These are phyloP conservation scores for Trametes cinnabarina DNA, from an alignment of 768 basidiomycete genomes.

Conservation along the genomic window DNA sequence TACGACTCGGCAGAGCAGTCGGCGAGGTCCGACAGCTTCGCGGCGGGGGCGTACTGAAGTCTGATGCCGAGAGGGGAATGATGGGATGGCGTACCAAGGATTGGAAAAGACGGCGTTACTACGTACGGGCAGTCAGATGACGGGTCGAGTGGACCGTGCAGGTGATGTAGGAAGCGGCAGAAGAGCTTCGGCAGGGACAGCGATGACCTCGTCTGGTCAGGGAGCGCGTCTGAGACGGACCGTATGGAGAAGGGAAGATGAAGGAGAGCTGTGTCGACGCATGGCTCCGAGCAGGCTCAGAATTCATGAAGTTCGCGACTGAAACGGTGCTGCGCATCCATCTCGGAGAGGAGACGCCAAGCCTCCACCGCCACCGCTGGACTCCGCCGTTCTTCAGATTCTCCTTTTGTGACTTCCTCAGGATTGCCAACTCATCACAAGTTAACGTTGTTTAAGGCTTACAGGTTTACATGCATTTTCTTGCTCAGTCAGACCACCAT, in stretches of 20 bases:
- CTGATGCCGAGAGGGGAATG: constrained; percentile 4
- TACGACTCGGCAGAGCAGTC: not conserved
- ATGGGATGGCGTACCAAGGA: constrained; percentile 1
- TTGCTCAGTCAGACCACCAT: no score
- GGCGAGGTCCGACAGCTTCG: constrained; percentile 7
- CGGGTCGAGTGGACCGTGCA: not conserved
- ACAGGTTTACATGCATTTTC: no score
- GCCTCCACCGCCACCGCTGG: not conserved
- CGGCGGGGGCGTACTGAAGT: not conserved
- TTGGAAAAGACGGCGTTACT: not conserved
- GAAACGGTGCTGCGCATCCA: no score
- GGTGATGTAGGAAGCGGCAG: not conserved
- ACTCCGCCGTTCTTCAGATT: no score
- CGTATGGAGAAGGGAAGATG: not conserved
- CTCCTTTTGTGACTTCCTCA: no score
- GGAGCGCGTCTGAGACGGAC: constrained; percentile 3
- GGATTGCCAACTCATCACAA: no score
- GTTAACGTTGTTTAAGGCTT: no score
- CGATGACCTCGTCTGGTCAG: not conserved
- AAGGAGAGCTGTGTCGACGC: not conserved
- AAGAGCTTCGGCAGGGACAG: not conserved
- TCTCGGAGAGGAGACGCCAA: no score
- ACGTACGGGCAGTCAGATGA: constrained; percentile 1
- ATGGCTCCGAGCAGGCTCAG: not conserved
- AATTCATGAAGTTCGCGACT: no score